Evolutionary conservation across 768 basidiomycete genomes (phyloP), one percentile per base, ranked within the genome.

Genomic region (Lactarius deliciosus): DNA sequence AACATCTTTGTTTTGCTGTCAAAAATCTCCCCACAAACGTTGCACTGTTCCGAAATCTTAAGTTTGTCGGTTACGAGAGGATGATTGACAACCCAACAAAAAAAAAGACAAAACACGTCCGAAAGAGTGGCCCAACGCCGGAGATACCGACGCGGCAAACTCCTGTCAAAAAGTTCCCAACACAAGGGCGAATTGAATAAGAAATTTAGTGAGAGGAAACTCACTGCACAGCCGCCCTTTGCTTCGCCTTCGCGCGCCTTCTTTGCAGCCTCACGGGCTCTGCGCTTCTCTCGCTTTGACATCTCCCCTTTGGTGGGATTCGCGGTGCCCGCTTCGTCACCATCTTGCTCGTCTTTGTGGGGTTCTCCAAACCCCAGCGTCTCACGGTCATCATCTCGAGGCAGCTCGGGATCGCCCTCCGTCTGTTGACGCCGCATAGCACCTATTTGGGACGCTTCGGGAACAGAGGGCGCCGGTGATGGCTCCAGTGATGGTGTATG

Each of bases 261-360:
- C 79, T 88, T 92, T 57, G 85, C 81, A 3, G 80, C 86, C 75
- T 96, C 91, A 57, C 86, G 81, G 20, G 89, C 88, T 58, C 87
- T 83, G 57, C 96, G 80, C 76, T 89, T 93, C 38, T 97, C 93
- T 65, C 85, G 86, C 77, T 97, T 98, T 7, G 92, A 85, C 66
- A 83, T 69, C 65, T 77, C 79, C 25, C 59, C 73, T 53, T 70
- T 65, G 34, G 61, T 69, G 50, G 63, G 56, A n/a, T 32, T 40
- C 10, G 62, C 57, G 45, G 71, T 57, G 43, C 59, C 63, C 11
- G 57, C 43, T 18, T 40, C 64, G 58, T 38, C 56, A 53, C 60
- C 55, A 57, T 60, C 55, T 63, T 61, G 69, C 63, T 65, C 63
- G 47, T 47, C 36, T 28, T 53, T 1, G 43, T 43, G 43, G 40